phyloP scores from a whole-genome alignment of 305 asterid genomes.

The Fraxinus nigra region DNA sequence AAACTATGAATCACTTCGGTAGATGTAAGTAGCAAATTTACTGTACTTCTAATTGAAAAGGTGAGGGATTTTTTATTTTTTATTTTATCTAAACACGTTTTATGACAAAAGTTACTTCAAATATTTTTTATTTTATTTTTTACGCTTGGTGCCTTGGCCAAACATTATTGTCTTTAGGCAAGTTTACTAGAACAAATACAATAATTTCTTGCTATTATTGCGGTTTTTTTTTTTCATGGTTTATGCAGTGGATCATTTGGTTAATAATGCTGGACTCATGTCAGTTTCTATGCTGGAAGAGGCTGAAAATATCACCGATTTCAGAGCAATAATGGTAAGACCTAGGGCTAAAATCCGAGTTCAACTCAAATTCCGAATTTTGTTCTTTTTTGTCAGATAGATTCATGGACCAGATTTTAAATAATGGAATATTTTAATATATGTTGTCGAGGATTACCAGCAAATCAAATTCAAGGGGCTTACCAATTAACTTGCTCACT shows the following conservation, averaged over 20 bases:
- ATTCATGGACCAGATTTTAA: neutral
- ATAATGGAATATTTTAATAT: neutral
- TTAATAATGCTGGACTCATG: constrained; percentile 69
- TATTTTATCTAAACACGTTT: neutral
- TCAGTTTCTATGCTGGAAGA: constrained; percentile 66
- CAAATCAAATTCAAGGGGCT: too few species aligned
- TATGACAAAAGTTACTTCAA: too few species aligned
- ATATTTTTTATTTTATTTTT: too few species aligned
- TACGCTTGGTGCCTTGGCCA: too few species aligned
- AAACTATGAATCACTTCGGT: constrained; percentile 68
- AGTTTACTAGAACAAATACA: neutral
- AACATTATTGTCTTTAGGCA: neutral
- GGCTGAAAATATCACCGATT: constrained; percentile 51
- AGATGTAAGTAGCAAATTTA: constrained; percentile 33
- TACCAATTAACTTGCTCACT: too few species aligned
- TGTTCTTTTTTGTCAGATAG: neutral
- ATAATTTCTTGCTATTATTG: neutral
- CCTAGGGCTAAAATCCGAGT: neutral
- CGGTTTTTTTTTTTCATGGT: neutral
- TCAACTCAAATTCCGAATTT: neutral
- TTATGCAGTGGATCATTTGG: constrained; percentile 82
- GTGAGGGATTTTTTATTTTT: neutral
- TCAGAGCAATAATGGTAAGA: constrained; percentile 56
- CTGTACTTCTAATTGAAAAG: neutral
- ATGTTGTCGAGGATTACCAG: too few species aligned